These are phyloP conservation scores for Xylaria sp. DNA, from an alignment of 2,329 filamentous ascomycete genomes.

Conservation along the genomic window DNA sequence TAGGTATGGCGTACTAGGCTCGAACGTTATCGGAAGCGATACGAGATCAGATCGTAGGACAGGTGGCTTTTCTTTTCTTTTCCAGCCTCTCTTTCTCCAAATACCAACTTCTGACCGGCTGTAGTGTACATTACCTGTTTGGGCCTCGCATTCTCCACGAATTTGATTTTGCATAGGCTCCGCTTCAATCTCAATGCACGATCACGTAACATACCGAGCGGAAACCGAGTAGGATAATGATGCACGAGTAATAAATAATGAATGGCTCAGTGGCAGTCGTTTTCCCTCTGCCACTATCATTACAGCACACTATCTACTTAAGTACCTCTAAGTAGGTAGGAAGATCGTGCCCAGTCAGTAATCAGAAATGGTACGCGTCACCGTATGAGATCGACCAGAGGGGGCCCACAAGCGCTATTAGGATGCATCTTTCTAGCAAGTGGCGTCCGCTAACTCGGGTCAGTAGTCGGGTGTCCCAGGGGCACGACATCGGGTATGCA, in stretches of 20 bases:
- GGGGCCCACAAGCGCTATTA: slow-evolving; percentile 1
- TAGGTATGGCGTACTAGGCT: neutral
- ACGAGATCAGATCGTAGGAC: slow-evolving; percentile 13
- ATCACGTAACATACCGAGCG: slow-evolving; percentile 20
- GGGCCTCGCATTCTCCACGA: neutral
- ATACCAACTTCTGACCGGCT: neutral
- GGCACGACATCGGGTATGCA: slow-evolving; percentile 14
- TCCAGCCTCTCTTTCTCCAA: neutral
- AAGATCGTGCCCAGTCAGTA: slow-evolving; percentile 22
- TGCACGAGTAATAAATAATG: slow-evolving; percentile 31
- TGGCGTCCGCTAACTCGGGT: slow-evolving; percentile 17
- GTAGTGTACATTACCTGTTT: neutral
- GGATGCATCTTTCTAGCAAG: slow-evolving; percentile 16
- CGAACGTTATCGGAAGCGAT: neutral
- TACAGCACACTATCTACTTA: neutral
- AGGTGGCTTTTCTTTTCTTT: slow-evolving; percentile 12
- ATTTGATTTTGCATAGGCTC: slow-evolving; percentile 20
- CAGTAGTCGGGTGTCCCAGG: neutral
- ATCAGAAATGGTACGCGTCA: slow-evolving; percentile 31
- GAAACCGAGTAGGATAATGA: slow-evolving; percentile 9
- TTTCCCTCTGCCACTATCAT: slow-evolving; percentile 12
- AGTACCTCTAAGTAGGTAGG: neutral
- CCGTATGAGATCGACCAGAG: slow-evolving; percentile 25
- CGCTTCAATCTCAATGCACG: slow-evolving; percentile 5
- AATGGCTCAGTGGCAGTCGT: slow-evolving; percentile 4